Evolutionary conservation across 2,329 filamentous ascomycete species (phyloP), one percentile per base, ranked within the genome.

Genomic region (Aspergillus pseudoglaucus): DNA sequence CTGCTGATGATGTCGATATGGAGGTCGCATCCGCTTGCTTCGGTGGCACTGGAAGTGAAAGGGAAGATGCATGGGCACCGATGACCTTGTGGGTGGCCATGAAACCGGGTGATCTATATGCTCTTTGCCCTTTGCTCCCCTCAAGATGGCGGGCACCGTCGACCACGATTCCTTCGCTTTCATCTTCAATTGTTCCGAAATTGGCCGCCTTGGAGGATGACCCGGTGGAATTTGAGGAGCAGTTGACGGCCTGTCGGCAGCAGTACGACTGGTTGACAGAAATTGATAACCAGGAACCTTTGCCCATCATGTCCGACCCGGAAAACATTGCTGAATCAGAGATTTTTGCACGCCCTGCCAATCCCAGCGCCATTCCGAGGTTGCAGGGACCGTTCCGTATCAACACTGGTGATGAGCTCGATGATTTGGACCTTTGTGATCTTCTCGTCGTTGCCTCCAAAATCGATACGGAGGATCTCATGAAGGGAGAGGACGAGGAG

Each of bases 21-120:
- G 88, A 96, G 62, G 89, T 95, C 18, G 89, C 90, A 3, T 85
- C 90, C 2, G 90, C 90, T 44, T 88, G 84, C 64, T 98, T 98
- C 71, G 91, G 90, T 12, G 90, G 90, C 22, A 73, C 65, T 44
- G 80, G 78, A 8, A 72, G 67, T 47, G 74, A 78, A 46, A 78
- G 77, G 33, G 79, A 83, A 54, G 75, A 81, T 59, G 79, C 79
- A 2, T 98, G 93, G 93, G 87, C 90, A 6, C 83, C 90, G 8
- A 96, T 96, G 87, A 97, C 93, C 0, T 76, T 98, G 9, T 98
- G 91, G 88, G 75, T 97, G 45, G 90, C 90, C n/a, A 98, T 96
- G 87, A 82, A 83, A 33, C 87, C 89, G 50, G 93, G 93, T 3
- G 90, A 96, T 62, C 80, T 97, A 5, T 98, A 98, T 62, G 90